Evolutionary conservation across 1,139 yeast genomes (phyloP).

Genomic region (Geotrichum phurueaensis): DNA sequence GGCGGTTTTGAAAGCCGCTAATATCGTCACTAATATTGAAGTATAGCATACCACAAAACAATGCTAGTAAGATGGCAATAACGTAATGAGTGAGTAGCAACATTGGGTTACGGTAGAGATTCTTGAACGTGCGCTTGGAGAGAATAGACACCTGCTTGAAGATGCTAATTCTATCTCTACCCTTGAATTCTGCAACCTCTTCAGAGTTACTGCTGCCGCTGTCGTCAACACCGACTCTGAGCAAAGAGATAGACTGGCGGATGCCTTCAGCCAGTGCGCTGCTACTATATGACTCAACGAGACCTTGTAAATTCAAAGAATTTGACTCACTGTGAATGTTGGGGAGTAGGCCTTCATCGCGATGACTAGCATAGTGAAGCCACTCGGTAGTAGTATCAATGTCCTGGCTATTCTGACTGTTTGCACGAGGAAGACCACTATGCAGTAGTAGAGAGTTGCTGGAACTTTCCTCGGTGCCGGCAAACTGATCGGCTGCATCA

Average conservation of each 20-base stretch:
- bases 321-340: not conserved
- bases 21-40: slow-evolving; percentile 80
- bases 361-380: slow-evolving; percentile 83
- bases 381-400: slow-evolving; percentile 65
- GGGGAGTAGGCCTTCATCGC: slow-evolving; percentile 47
- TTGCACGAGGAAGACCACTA: slow-evolving; percentile 19
- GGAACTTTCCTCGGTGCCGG: slow-evolving; percentile 5
- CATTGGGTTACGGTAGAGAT: slow-evolving; percentile 85
- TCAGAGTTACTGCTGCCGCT: slow-evolving; percentile 6
- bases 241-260: slow-evolving; percentile 41
- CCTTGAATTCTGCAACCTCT: slow-evolving; percentile 14
- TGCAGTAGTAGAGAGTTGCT: slow-evolving; percentile 41
- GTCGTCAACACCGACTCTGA: slow-evolving; percentile 29
- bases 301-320: slow-evolving; percentile 24
- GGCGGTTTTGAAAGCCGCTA: slow-evolving; percentile 90
- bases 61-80: slow-evolving; percentile 67
- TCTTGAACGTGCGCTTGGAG: slow-evolving; percentile 83
- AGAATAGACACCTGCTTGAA: slow-evolving; percentile 60
- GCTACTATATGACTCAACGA: slow-evolving; percentile 41
- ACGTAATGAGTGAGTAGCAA: slow-evolving; percentile 75
- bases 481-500: slow-evolving; percentile 14
- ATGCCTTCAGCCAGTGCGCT: slow-evolving; percentile 49
- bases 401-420: slow-evolving; percentile 22
- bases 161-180: slow-evolving; percentile 48
- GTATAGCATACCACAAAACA: slow-evolving; percentile 80